These are phyloP conservation scores for Leccinum boreale DNA, from an alignment of 768 basidiomycete species.

Conservation along the genomic window DNA sequence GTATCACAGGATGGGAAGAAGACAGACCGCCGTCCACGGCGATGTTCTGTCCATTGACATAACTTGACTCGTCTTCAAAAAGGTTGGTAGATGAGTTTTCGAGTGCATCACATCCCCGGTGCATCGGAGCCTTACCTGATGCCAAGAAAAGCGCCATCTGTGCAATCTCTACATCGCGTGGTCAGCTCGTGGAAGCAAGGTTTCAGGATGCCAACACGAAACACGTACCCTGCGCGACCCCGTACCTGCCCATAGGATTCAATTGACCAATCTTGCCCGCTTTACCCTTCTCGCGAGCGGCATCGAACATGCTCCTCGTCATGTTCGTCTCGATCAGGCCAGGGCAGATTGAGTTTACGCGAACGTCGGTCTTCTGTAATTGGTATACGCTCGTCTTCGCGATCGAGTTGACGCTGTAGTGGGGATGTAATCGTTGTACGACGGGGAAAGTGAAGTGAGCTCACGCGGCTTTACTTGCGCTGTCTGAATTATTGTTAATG, in stretches of 20 bases:
- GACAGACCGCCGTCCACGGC: slow-evolving; percentile 87
- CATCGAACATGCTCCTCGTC: slow-evolving; percentile 75
- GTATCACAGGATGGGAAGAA: slow-evolving; percentile 73
- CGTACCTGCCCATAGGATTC: slow-evolving; percentile 81
- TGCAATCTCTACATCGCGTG: slow-evolving; percentile 66
- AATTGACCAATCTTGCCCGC: slow-evolving; percentile 71
- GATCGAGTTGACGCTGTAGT: slow-evolving; percentile 75
- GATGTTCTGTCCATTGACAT: slow-evolving; percentile 87
- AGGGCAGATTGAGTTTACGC: slow-evolving; percentile 88
- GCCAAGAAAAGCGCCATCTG: slow-evolving; percentile 83
- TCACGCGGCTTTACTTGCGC: slow-evolving; percentile 91
- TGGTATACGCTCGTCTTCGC: slow-evolving; percentile 82
- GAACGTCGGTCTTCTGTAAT: slow-evolving; percentile 76
- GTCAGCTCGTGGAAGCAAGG: slow-evolving; percentile 11
- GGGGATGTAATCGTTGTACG: slow-evolving; percentile 4
- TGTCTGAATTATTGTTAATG: slow-evolving; percentile 50
- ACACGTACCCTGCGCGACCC: slow-evolving; percentile 67
- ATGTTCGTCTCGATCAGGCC: slow-evolving; percentile 93
- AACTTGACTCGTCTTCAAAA: slow-evolving; percentile 76
- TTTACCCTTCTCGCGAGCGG: slow-evolving; percentile 73
- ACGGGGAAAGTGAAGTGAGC: slow-evolving; percentile 23
- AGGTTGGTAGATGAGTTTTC: slow-evolving; percentile 5
- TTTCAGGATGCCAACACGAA: slow-evolving; percentile 8
- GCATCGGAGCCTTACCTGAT: slow-evolving; percentile 53
- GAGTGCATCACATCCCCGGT: background rate